Evolutionary conservation across 805 yeast genomes (phyloP), one percentile per base, ranked within the genome.

Genomic region (Candida cerambycidarum): DNA sequence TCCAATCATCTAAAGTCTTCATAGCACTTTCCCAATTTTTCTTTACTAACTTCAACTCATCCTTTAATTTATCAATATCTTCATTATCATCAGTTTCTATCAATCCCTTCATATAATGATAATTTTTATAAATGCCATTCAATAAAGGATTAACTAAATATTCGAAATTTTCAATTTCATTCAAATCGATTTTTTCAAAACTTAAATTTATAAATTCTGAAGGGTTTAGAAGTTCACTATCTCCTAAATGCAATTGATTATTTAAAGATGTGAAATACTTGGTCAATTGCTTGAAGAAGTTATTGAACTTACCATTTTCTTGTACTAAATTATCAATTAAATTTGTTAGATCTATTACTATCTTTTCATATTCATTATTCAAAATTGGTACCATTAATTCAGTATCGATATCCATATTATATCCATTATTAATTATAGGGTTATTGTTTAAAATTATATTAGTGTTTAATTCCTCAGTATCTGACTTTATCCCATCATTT

Each of bases 1-100:
- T 65, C 75, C 73, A 71, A 38, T 63, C 59, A 19, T 71, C 75
- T 4, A 65, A 50, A 2, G 71, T 63, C 35, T 56, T 57, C 43
- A 66, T 54, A 0, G 75, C 72, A 27, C 67, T 67, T 41, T 65
- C 55, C 72, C 73, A 68, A 42, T 66, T 69, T 29, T 56, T 52
- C 12, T 56, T 56, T 38, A 68, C 58, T 15, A 48, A 46, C 19
- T 57, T 62, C 41, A 68, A 58, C 39, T 71, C 74, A n/a, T 54
- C 54, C 37, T 53, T 50, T 12, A 19, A 39, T 8, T 23, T 38
- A 14, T 30, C 38, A 12, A 32, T 46, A 7, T 37, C 18, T 10
- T 51, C 51, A 25, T 40, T 31, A n/a, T 45, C 45, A 3, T 24
- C 32, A 2, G 43, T 14, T 9, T 44, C 49, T 2, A 46, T 40